phyloP scores from a whole-genome alignment of 257 asterid species.

The Galeopsis tetrahit region DNA sequence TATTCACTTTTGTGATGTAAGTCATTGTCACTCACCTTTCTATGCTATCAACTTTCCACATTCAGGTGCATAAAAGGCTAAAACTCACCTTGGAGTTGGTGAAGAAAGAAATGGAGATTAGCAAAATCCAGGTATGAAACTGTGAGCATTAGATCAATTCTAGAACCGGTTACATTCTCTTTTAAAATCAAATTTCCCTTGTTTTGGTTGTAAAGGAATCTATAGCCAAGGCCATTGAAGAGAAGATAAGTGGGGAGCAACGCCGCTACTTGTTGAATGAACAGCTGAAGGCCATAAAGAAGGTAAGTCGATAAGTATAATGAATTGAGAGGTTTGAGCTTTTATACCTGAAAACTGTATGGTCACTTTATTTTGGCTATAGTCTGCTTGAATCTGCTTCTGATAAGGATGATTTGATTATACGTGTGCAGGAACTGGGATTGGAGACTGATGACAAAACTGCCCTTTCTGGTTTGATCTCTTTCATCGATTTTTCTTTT shows the following conservation, averaged over 20 bases:
- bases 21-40: slow-evolving; percentile 22
- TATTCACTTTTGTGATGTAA: background rate
- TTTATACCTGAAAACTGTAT: slow-evolving; percentile 13
- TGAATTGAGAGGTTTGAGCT: slow-evolving; percentile 17
- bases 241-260: slow-evolving; percentile 98
- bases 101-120: slow-evolving; percentile 99
- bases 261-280: slow-evolving; percentile 91
- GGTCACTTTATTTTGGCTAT: slow-evolving; percentile 10
- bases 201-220: slow-evolving; percentile 67
- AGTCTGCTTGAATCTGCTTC: slow-evolving; percentile 31
- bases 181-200: slow-evolving; percentile 1
- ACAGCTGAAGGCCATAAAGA: slow-evolving; percentile 98
- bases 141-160: slow-evolving; percentile 19
- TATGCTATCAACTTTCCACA: slow-evolving; percentile 23
- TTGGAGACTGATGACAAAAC: slow-evolving; percentile 99
- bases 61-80: slow-evolving; percentile 85
- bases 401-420: slow-evolving; percentile 20
- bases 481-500: slow-evolving; percentile 23
- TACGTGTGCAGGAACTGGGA: slow-evolving; percentile 80
- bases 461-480: slow-evolving; percentile 81
- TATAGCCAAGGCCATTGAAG: slow-evolving; percentile 98
- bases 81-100: slow-evolving; percentile 84
- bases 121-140: slow-evolving; percentile 82
- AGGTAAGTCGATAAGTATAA: slow-evolving; percentile 49
- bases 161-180: slow-evolving; percentile 11